Evolutionary conservation across 441 rosid species (phyloP), one percentile per base, ranked within the genome.

Genomic region (Raphanus hybrid): DNA sequence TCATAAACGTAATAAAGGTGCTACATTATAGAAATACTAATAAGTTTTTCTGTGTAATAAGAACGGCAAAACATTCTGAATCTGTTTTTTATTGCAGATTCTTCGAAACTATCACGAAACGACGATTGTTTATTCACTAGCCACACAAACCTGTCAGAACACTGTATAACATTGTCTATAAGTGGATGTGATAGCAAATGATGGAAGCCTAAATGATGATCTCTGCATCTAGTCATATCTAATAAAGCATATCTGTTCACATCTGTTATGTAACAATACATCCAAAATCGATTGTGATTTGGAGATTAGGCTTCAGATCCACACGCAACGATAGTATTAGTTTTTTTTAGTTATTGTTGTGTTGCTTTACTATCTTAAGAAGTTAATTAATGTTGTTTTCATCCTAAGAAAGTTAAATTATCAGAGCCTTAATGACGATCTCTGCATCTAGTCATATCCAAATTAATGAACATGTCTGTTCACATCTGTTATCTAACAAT

Each of bases 1-100:
- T 78, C 64, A 63, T 64, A 55, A 79, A 73, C 60, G 65, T 67
- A 67, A 73, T 67, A 78, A 73, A 62, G 12, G 20, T 68, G 64
- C 11, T 78, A 67, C 74, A 69, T 39, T 27, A 23, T 66, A 23
- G 14, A 45, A 7, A 57, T 57, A 54, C 10, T 20, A 34, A 9
- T 59, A 6, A 23, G 20, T 29, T 20, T 35, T 2, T 10, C 7
- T 41, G 18, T 72, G 58, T 71, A 62, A 63, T 52, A 62, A 34
- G 6, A n/a, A n/a, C n/a, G 52, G 26, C 26, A 23, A 23, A 23
- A 23, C 26, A 23, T 23, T 23, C 26, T 23, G 26, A 34, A 73
- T 9, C 60, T n/a, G 64, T 45, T 62, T 63, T 0, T 3, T 15
- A n/a, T 12, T 60, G 34, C 34, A 29, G 34, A 29, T 29, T 29